Conservation (phyloP, 1,139 yeast genomes). For the Geotrichum cucujoidarum region DNA sequence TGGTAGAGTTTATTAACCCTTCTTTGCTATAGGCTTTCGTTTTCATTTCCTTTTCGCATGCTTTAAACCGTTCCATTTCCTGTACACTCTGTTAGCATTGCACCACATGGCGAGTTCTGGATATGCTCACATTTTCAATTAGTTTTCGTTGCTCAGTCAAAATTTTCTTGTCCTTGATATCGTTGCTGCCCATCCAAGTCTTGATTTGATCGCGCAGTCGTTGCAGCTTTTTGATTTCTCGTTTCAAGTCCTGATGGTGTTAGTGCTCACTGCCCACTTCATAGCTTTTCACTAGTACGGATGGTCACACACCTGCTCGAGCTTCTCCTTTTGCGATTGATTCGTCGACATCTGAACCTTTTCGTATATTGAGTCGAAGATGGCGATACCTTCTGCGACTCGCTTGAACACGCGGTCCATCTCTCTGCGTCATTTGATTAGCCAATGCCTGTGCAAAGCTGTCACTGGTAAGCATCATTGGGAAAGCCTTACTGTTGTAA, state of each 20-base stretch:
- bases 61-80: slow-evolving; percentile 96
- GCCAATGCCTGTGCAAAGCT: too few species aligned
- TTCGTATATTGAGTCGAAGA: slow-evolving; percentile 82
- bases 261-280: background rate
- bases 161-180: slow-evolving; percentile 81
- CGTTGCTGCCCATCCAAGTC: slow-evolving; percentile 89
- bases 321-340: slow-evolving; percentile 86
- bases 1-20: slow-evolving; percentile 69
- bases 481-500: too few species aligned
- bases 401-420: slow-evolving; percentile 94
- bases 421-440: slow-evolving; percentile 44
- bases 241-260: slow-evolving; percentile 65
- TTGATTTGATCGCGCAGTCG: slow-evolving; percentile 92
- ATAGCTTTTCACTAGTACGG: background rate
- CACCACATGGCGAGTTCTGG: too few species aligned
- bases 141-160: slow-evolving; percentile 74
- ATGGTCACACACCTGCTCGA: slow-evolving; percentile 44
- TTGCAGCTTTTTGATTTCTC: slow-evolving; percentile 92
- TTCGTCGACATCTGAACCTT: slow-evolving; percentile 79
- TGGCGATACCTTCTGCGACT: slow-evolving; percentile 85
- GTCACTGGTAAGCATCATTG: too few species aligned
- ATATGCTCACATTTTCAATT: slow-evolving; percentile 48
- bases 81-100: slow-evolving; percentile 26
- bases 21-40: slow-evolving; percentile 94
- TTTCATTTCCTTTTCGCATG: slow-evolving; percentile 88